phyloP scores from a whole-genome alignment of 2,329 filamentous ascomycete genomes.

The Stemphylium lycopersici region DNA sequence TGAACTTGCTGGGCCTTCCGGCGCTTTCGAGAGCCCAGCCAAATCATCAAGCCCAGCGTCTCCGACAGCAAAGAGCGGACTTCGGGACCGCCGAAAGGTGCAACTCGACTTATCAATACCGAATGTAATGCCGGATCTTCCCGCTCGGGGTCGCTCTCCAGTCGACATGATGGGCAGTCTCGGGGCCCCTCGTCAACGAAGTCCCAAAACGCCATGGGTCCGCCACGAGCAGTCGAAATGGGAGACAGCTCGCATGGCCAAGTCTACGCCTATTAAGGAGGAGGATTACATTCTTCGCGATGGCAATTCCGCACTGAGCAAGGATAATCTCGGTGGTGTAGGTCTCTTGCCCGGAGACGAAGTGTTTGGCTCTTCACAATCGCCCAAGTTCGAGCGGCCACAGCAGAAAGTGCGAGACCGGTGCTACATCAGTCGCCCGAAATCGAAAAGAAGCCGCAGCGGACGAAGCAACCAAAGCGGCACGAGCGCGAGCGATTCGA shows the following conservation, averaged over 20 bases:
- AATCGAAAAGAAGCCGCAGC: slow-evolving; percentile 16
- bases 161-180: slow-evolving; percentile 18
- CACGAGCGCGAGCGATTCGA: slow-evolving; percentile 21
- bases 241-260: slow-evolving; percentile 9
- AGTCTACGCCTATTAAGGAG: slow-evolving; percentile 20
- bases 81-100: slow-evolving; percentile 39
- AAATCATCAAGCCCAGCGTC: background rate
- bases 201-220: slow-evolving; percentile 36
- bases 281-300: slow-evolving; percentile 14
- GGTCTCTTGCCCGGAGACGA: slow-evolving; percentile 19
- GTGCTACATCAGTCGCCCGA: slow-evolving; percentile 18
- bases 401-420: slow-evolving; percentile 17
- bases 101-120: slow-evolving; percentile 38
- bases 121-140: slow-evolving; percentile 24
- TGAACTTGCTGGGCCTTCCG: slow-evolving; percentile 1
- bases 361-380: slow-evolving; percentile 8
- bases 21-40: background rate
- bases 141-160: slow-evolving; percentile 24
- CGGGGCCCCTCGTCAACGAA: slow-evolving; percentile 31
- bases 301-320: background rate
- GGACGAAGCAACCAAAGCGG: background rate
- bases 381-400: slow-evolving; percentile 16
- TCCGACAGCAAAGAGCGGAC: slow-evolving; percentile 16
- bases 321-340: background rate
- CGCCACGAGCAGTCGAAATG: slow-evolving; percentile 18